A percentile compares a stretch with the other conserved stretches of the same genome.
Evolutionary conservation across 331 rosid species (phyloP).

Genomic region (Phaseolus coccineus): DNA sequence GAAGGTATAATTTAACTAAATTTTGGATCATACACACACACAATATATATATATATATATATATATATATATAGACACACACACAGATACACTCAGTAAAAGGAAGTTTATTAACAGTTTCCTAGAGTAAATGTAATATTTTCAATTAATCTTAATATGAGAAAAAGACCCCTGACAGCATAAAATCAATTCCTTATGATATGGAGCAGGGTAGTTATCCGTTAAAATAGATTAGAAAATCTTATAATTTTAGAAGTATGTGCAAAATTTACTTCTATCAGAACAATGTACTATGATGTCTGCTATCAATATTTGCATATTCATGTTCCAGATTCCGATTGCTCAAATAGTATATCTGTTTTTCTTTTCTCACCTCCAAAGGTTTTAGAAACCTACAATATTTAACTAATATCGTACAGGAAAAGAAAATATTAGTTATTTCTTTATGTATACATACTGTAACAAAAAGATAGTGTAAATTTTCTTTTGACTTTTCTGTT

Average conservation of each 20-base stretch:
- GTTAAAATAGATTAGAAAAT: not conserved
- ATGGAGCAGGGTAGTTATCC: not conserved
- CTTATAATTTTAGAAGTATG: not conserved
- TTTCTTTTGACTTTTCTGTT: not conserved
- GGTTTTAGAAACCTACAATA: not conserved
- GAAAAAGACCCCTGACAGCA: not conserved
- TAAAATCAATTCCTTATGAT: not conserved
- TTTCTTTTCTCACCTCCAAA: not conserved
- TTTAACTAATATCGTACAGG: not conserved
- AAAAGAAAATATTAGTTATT: not conserved
- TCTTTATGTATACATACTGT: not conserved
- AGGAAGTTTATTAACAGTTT: not conserved
- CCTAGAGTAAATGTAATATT: not conserved
- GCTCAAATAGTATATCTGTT: not conserved
- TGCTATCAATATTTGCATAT: not conserved
- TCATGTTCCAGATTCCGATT: not conserved
- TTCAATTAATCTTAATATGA: not conserved
- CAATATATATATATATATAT: too few relatives aligned
- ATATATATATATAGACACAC: too few relatives aligned
- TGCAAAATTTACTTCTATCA: conserved; percentile 3
- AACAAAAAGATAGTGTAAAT: not conserved
- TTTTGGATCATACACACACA: not conserved
- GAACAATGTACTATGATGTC: not conserved
- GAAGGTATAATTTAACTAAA: not conserved
- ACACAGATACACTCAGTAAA: too few relatives aligned